Evolutionary conservation across 805 yeast genomes (phyloP).

Genomic region (Teunomyces stri): DNA sequence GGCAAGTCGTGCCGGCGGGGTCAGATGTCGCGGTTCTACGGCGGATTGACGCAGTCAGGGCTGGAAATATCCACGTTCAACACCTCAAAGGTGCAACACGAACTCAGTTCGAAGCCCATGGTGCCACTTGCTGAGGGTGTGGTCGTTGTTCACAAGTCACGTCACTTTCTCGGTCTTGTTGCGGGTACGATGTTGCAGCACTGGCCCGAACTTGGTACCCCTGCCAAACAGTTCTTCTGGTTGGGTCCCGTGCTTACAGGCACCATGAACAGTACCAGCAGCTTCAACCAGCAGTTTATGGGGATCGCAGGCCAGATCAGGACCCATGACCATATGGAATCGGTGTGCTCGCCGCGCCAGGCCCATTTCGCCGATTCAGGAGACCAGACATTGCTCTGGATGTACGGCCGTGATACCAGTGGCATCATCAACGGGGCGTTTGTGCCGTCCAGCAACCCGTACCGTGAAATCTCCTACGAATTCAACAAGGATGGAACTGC

Average conservation of each 20-base stretch:
- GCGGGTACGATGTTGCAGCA: slow-evolving; percentile 8
- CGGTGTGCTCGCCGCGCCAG: slow-evolving; percentile 8
- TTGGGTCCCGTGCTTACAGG: slow-evolving; percentile 9
- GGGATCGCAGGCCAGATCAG: slow-evolving; percentile 9
- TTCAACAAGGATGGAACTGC: background rate
- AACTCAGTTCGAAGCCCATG: background rate
- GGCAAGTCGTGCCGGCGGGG: background rate
- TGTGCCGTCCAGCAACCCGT: slow-evolving; percentile 11
- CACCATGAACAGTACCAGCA: background rate
- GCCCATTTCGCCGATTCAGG: slow-evolving; percentile 11
- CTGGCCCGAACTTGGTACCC: slow-evolving; percentile 5
- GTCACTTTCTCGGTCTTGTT: slow-evolving; percentile 8
- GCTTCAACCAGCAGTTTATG: slow-evolving; percentile 8
- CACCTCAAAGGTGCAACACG: background rate
- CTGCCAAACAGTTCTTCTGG: slow-evolving; percentile 11
- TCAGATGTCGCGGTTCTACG: background rate
- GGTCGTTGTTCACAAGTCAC: slow-evolving; percentile 7
- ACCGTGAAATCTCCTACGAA: slow-evolving; percentile 5
- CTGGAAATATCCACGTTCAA: background rate
- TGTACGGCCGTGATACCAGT: slow-evolving; percentile 4
- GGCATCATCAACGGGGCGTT: slow-evolving; percentile 8
- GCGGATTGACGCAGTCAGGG: background rate
- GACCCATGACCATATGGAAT: slow-evolving; percentile 4
- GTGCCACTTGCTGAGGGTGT: slow-evolving; percentile 5
- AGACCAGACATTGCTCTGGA: slow-evolving; percentile 9